These are phyloP conservation scores for Epichloe brachyelytri DNA, from an alignment of 2,329 filamentous ascomycete species.

Conservation along the genomic window DNA sequence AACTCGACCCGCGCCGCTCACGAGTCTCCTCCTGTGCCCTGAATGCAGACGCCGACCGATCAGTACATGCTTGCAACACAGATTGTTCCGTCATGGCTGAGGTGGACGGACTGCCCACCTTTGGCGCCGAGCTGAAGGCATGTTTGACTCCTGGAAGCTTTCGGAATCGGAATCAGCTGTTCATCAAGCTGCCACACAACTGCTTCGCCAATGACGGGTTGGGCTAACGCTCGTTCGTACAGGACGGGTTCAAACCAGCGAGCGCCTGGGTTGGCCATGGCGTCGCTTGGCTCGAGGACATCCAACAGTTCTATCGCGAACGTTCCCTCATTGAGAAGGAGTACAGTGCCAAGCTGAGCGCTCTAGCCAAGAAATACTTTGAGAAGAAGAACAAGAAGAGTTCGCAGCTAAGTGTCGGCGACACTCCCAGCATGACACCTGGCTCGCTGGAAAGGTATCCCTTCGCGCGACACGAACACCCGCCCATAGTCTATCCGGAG, in stretches of 20 bases:
- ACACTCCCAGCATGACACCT: conserved; percentile 83
- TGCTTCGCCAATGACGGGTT: neutral
- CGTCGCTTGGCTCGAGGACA: conserved; percentile 90
- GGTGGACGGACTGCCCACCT: conserved; percentile 70
- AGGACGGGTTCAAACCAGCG: conserved; percentile 96
- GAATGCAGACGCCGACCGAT: conserved; percentile 3
- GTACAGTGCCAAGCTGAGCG: conserved; percentile 77
- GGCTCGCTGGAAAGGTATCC: conserved; percentile 80
- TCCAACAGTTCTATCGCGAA: conserved; percentile 95
- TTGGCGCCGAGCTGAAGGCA: conserved; percentile 91
- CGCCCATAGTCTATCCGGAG: neutral
- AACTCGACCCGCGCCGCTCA: neutral
- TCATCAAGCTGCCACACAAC: neutral
- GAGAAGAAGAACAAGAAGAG: conserved; percentile 93
- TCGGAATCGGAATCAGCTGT: neutral
- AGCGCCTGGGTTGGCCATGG: conserved; percentile 84
- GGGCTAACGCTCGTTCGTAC: neutral
- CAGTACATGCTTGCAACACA: conserved; percentile 9
- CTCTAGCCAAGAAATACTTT: conserved; percentile 88
- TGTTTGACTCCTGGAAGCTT: conserved; percentile 9
- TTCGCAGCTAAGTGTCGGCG: conserved; percentile 79
- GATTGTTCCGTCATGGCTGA: conserved; percentile 51
- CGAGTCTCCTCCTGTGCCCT: neutral
- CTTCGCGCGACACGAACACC: neutral
- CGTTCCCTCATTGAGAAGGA: conserved; percentile 91